Conservation (phyloP, 139 green algal species). For the Coelastrella sp. region DNA sequence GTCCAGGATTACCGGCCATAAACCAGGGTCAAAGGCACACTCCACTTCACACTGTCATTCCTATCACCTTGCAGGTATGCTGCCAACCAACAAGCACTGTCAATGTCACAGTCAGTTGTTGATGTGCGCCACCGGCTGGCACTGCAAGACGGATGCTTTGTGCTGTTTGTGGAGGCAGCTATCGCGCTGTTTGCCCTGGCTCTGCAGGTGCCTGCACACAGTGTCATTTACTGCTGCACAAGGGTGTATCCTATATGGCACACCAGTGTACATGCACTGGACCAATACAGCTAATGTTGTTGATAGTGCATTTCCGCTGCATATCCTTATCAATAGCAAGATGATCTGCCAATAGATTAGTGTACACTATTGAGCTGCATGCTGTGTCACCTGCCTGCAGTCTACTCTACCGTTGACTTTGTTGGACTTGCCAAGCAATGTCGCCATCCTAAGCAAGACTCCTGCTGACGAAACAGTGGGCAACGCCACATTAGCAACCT, state of each 20-base stretch:
- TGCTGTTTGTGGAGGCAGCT: constrained; percentile 72
- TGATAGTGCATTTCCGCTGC: background rate
- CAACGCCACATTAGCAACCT: constrained; percentile 76
- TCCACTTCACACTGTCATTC: too few relatives aligned
- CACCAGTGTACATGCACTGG: background rate
- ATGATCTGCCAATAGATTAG: background rate
- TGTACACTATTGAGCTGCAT: constrained; percentile 11
- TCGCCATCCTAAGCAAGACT: constrained; percentile 70
- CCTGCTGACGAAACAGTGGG: constrained; percentile 55
- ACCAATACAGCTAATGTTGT: background rate
- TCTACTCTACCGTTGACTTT: constrained; percentile 63
- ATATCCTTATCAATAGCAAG: background rate
- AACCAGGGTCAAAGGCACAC: too few relatives aligned
- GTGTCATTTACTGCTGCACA: too few relatives aligned
- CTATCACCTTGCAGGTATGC: constrained; percentile 1
- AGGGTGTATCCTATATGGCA: background rate
- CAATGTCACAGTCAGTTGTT: background rate
- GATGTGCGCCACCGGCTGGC: constrained; percentile 18
- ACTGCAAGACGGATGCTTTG: constrained; percentile 50
- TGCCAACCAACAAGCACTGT: background rate
- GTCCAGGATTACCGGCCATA: too few relatives aligned
- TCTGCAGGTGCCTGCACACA: constrained; percentile 39
- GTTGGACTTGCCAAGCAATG: constrained; percentile 71
- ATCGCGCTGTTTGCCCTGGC: constrained; percentile 75
- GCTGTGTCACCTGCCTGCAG: background rate